These are phyloP conservation scores for Moricandia arvensis DNA, from an alignment of 345 rosid species.

Conservation along the genomic window DNA sequence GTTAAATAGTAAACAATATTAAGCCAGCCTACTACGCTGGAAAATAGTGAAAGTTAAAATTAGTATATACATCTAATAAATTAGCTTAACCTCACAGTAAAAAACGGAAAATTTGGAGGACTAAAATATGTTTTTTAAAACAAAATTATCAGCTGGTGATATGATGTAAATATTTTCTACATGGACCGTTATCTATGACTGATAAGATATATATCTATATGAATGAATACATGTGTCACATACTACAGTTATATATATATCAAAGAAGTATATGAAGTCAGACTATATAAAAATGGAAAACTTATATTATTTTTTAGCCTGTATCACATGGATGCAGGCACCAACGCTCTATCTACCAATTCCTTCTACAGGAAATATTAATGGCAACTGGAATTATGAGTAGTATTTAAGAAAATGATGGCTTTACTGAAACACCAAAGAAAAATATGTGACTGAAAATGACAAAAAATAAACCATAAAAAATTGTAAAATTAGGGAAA, in stretches of 20 bases:
- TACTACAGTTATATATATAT: conserved; percentile 18
- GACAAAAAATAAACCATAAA: neutral
- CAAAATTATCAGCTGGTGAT: conserved; percentile 21
- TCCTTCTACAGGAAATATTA: conserved; percentile 27
- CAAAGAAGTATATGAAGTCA: conserved; percentile 31
- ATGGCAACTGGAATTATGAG: conserved; percentile 12
- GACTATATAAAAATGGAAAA: conserved; percentile 14
- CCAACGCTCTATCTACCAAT: conserved; percentile 26
- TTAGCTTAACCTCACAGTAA: conserved; percentile 5
- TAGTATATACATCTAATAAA: neutral
- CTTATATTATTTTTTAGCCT: conserved; percentile 22
- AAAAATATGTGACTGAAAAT: neutral
- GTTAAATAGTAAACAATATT: neutral
- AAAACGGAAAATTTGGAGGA: neutral
- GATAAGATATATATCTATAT: conserved; percentile 30
- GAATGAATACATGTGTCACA: conserved; percentile 27
- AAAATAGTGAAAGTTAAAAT: neutral
- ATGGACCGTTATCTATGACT: conserved; percentile 28
- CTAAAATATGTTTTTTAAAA: neutral
- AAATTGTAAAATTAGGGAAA: conserved; percentile 20
- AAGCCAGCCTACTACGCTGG: neutral
- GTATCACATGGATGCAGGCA: conserved; percentile 27
- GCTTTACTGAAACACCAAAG: neutral
- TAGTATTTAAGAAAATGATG: neutral
- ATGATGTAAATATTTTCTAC: conserved; percentile 37